phyloP scores from a whole-genome alignment of 208 protist species.

The Willaertia magna region DNA sequence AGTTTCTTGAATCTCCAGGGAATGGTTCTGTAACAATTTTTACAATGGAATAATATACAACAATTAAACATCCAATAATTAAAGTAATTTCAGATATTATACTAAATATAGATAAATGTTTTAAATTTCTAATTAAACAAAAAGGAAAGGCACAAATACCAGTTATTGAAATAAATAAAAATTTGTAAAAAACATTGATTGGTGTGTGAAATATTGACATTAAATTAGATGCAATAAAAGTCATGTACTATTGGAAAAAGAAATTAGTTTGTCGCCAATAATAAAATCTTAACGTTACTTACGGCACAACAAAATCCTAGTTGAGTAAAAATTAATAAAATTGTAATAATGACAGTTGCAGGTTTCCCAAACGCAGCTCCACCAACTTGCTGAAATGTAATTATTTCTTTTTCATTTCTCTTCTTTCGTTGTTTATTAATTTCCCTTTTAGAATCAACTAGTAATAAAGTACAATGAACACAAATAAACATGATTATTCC shows the following conservation, averaged over 20 bases:
- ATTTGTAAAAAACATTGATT: neutral
- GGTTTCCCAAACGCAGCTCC: neutral
- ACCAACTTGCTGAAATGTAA: neutral
- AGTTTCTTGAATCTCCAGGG: neutral
- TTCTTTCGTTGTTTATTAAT: neutral
- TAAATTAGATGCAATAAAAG: neutral
- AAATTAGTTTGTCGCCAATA: too few species aligned
- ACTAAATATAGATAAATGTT: neutral
- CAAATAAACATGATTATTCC: neutral
- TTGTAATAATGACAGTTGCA: neutral
- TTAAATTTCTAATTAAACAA: neutral
- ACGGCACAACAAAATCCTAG: slow-evolving; percentile 2
- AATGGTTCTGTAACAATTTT: neutral
- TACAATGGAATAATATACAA: neutral
- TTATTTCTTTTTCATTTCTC: neutral
- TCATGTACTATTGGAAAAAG: neutral
- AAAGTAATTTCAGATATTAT: neutral
- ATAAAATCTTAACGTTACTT: neutral
- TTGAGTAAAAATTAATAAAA: neutral
- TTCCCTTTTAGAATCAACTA: neutral
- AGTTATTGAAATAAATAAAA: neutral
- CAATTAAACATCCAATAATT: neutral
- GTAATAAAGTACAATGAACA: neutral
- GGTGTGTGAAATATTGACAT: neutral
- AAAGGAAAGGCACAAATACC: neutral